Evolutionary conservation across 1,284 basidiomycete species (phyloP), one percentile per base, ranked within the genome.

Genomic region (Sporisorium reilianum): DNA sequence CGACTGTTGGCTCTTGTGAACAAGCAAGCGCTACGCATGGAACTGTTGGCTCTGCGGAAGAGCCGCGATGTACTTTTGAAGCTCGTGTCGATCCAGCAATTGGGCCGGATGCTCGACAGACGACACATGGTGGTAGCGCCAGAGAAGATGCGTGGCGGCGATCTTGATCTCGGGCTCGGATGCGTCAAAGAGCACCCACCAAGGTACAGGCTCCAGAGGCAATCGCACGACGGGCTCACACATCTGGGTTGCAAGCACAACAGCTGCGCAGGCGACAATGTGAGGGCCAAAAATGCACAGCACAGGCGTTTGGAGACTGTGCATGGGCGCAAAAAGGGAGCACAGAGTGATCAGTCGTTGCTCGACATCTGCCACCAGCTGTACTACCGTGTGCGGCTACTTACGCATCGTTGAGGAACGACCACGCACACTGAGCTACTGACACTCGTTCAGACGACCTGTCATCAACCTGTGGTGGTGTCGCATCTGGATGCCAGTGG

Each of bases 221-320:
- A 86, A 79, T 5, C 63, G 54, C 10, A 85, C 50, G 1, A 71
- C 77, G 14, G 70, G 64, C 18, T 40, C 45, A 28, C 56, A 44
- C 49, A 70, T 55, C 5, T 70, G n/a, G 3, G 79, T 62, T 2
- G 74, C 70, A 6, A 82, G 65, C n/a, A 81, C 81, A 38, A 84
- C 80, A 7, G 79, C 72, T 0, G 93, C 91, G 80, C 92, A 91
- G 30, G 95, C 94, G 26, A 97, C 91, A 2, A 92, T 92, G 9
- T 94, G 93, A 5, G 95, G 89, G 14, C 93, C 90, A 77, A 95
- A 95, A 3, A 95, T 85, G 0, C 93, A 91, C 83, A 95, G 95
- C 0, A 95, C 91, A 0, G 94, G 92, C 1, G 95, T 95, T 85
- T 96, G 93, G 42, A 96, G 87, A 20, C 94, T 95, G 14, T 34